phyloP scores from a whole-genome alignment of 352 stramenopile species.

The Globisporangium paroecandrum region DNA sequence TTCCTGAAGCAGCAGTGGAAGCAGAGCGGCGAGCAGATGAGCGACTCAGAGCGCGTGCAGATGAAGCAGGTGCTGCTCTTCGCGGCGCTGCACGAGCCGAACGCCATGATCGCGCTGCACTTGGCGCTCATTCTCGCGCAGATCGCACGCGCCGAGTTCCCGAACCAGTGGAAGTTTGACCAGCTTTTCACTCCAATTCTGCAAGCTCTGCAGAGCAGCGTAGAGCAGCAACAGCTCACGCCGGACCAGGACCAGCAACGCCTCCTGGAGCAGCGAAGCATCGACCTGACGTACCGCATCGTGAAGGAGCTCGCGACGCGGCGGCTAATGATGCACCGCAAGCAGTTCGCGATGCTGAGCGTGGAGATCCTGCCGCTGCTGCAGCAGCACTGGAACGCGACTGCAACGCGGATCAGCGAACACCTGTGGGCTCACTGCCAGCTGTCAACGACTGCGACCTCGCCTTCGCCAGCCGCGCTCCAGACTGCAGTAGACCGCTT shows the following conservation, averaged over 20 bases:
- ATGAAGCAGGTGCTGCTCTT: slow-evolving; percentile 54
- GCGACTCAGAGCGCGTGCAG: slow-evolving; percentile 41
- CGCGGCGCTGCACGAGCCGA: slow-evolving; percentile 63
- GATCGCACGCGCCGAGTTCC: slow-evolving; percentile 76
- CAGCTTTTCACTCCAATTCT: slow-evolving; percentile 66
- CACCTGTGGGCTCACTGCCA: slow-evolving; percentile 28
- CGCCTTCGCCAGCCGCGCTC: slow-evolving; percentile 17
- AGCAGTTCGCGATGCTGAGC: slow-evolving; percentile 71
- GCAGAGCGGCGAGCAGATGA: slow-evolving; percentile 21
- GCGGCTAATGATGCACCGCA: slow-evolving; percentile 78
- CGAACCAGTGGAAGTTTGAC: slow-evolving; percentile 57
- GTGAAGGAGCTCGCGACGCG: slow-evolving; percentile 78
- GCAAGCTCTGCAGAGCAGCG: slow-evolving; percentile 33
- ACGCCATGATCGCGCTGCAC: slow-evolving; percentile 52
- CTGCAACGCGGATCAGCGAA: slow-evolving; percentile 29
- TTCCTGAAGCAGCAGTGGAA: slow-evolving; percentile 56
- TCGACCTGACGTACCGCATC: slow-evolving; percentile 66
- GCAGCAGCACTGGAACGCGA: slow-evolving; percentile 55
- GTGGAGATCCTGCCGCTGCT: slow-evolving; percentile 60
- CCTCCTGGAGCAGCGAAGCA: slow-evolving; percentile 32
- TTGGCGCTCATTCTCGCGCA: slow-evolving; percentile 58
- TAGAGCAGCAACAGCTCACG: slow-evolving; percentile 8
- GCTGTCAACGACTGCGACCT: slow-evolving; percentile 8
- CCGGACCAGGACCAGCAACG: slow-evolving; percentile 12
- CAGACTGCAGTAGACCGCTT: slow-evolving; percentile 25